Conservation (phyloP, 805 yeast species). For the Monosporozyma servazzii region DNA sequence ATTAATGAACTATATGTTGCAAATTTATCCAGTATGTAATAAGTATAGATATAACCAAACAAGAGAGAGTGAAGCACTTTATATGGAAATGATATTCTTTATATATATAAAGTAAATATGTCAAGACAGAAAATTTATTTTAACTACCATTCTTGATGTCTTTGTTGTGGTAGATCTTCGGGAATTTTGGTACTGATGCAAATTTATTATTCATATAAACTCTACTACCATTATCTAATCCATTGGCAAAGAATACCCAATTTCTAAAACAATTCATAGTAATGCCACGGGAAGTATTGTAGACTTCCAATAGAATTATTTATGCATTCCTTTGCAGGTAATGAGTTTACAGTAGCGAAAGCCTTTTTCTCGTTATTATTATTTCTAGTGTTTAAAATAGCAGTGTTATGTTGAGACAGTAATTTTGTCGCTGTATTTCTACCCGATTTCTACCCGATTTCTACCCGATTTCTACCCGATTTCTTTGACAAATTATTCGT, state of each 20-base stretch:
- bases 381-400: constrained; percentile 8
- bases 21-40: no score
- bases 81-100: no score
- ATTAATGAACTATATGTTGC: no score
- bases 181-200: constrained; percentile 51
- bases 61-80: no score
- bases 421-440: constrained; percentile 22
- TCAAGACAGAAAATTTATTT: no score
- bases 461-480: no score
- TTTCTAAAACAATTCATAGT: constrained; percentile 40
- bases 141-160: constrained; percentile 87
- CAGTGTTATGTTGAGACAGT: constrained; percentile 15
- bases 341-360: constrained; percentile 28
- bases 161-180: constrained; percentile 50
- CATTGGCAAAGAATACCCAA: constrained; percentile 71
- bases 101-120: no score
- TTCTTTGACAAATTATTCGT: constrained; percentile 66
- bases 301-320: constrained; percentile 64
- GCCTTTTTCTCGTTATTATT: constrained; percentile 33
- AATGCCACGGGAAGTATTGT: constrained; percentile 43
- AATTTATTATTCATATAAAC: constrained; percentile 73
- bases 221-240: constrained; percentile 83
- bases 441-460: no score
- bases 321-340: constrained; percentile 64
- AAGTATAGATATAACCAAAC: no score